Base-by-base conservation (phyloP, 768 basidiomycete species). In the Gloeopeniophorella convolvens region DNA sequence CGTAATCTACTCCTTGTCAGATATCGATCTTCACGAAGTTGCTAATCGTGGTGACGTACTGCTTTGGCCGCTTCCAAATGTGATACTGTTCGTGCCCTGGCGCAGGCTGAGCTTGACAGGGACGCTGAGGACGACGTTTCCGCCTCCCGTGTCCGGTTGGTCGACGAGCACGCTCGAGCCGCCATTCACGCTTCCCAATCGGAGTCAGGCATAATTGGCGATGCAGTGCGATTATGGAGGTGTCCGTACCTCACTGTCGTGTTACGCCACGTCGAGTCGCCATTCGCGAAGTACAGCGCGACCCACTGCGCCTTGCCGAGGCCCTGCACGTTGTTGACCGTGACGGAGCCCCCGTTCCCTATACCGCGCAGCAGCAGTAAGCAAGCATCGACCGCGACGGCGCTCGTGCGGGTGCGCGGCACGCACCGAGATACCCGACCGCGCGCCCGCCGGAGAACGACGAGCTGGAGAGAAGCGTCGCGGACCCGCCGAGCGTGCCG, bases 221-320 rank as follows among this genome's bases (percentile, higher is more conserved):
- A 6, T 7, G 44, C 4, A n/a, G 23, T 28, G 37, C n/a, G 18
- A 43, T 11, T 16, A 35, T 10, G 30, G 20, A 5, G 30, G 31
- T 16, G 9, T 16, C 53, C 68, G 21, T 55, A 77, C 78, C 77
- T 80, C 51, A 82, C 68, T 3, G 80, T 82, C 7, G 75, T 77
- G 59, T 74, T 80, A 47, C 80, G 68, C 76, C 77, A 83, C 1
- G 70, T 65, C 0, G 75, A 76, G 54, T 82, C 80, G 26, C 76
- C 78, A 58, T 82, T 82, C 5, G 79, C 77, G 59, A 73, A 79
- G 60, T 80, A 79, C 23, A 81, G 62, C 6, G 78, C 67, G n/a
- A 82, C 72, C 80, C 80, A 82, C 58, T 82, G 80, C 4, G 67
- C 66, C 9, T 60, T 59, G 5, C 79, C 80, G 34, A 66, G 73